Conservation (phyloP, 495 filamentous ascomycete genomes). For the Penicilliopsis zonata region DNA sequence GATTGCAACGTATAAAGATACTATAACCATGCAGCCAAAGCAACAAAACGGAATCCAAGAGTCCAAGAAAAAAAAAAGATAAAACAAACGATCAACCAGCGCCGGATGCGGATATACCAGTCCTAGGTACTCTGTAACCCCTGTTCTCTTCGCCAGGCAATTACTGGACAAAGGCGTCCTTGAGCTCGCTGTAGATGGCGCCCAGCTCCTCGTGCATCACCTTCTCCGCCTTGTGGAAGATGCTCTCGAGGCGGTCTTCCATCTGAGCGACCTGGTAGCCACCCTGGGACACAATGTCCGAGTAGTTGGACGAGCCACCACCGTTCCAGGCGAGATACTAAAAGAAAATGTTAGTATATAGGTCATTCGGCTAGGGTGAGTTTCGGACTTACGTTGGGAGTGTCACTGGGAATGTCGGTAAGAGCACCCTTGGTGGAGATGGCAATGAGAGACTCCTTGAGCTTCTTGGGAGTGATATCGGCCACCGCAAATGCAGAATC, state of each 20-base stretch:
- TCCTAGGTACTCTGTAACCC: no score
- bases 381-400: conserved; percentile 52
- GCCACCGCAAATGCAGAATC: conserved; percentile 86
- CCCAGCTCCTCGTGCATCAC: conserved; percentile 23
- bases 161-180: conserved; percentile 23
- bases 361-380: background rate
- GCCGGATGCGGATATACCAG: no score
- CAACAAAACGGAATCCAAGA: background rate
- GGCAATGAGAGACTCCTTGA: conserved; percentile 78
- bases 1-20: no score
- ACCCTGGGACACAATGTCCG: conserved; percentile 63
- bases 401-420: conserved; percentile 72
- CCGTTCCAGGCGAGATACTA: conserved; percentile 97
- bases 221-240: conserved; percentile 27
- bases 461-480: conserved; percentile 81
- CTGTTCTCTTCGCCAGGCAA: background rate
- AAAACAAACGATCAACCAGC: background rate
- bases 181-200: conserved; percentile 36
- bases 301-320: conserved; percentile 85
- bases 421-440: conserved; percentile 75
- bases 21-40: no score
- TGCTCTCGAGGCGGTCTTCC: conserved; percentile 17
- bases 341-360: conserved; percentile 27
- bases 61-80: background rate
- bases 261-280: conserved; percentile 24